Evolutionary conservation across 345 rosid genomes (phyloP).

Genomic region (Salix arbutifolia): DNA sequence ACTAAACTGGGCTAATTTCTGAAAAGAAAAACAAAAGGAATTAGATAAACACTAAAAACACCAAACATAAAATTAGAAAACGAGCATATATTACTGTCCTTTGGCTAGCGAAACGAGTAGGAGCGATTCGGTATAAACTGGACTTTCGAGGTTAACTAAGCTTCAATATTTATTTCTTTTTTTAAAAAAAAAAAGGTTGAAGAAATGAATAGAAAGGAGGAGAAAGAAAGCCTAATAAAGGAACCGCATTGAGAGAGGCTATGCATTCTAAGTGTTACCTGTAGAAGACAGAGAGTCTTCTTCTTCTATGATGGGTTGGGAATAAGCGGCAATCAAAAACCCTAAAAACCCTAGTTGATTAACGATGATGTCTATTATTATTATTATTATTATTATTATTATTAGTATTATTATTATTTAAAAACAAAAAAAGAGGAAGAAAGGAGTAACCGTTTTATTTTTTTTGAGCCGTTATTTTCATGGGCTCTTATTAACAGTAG

Average conservation of each 20-base stretch:
- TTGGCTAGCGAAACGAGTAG: no score
- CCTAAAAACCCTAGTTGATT: constrained; percentile 11
- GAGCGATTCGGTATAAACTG: no score
- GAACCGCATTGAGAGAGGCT: not conserved
- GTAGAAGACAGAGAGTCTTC: not conserved
- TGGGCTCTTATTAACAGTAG: not conserved
- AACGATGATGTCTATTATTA: not conserved
- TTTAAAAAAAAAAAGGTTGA: not conserved
- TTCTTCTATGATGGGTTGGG: not conserved
- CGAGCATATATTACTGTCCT: no score
- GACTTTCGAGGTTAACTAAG: not conserved
- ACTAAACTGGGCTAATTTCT: no score
- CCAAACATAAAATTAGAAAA: not conserved
- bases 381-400: not conserved
- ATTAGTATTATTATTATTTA: not conserved
- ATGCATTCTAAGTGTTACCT: not conserved
- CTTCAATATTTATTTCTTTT: not conserved
- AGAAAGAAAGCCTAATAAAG: not conserved
- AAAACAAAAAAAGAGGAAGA: not conserved
- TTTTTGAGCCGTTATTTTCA: not conserved
- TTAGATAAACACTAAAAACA: not conserved
- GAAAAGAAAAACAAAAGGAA: no score
- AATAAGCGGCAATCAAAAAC: constrained; percentile 1
- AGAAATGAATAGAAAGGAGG: not conserved
- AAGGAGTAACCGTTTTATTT: not conserved